These are phyloP conservation scores for Fragaria iinumae DNA, from an alignment of 306 rosid species.

Conservation along the genomic window DNA sequence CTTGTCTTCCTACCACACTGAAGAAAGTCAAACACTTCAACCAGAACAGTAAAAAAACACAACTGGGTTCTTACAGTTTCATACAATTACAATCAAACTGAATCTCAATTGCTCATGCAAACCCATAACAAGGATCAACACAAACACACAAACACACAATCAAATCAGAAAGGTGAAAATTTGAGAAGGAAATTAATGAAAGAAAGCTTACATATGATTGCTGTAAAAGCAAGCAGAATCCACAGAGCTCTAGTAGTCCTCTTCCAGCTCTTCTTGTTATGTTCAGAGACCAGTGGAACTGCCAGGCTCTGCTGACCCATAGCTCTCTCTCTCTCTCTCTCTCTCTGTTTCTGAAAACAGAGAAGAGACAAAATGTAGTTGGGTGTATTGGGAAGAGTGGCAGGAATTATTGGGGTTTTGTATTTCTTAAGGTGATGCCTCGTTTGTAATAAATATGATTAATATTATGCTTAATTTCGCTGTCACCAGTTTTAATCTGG, in stretches of 20 bases:
- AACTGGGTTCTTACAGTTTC: background rate
- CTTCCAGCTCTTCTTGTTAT: conserved; percentile 14
- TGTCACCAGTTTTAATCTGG: background rate
- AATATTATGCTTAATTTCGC: background rate
- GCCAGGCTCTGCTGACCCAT: conserved; percentile 30
- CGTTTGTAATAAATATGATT: background rate
- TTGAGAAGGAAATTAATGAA: background rate
- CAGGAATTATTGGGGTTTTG: background rate
- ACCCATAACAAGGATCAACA: background rate
- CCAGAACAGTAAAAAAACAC: background rate
- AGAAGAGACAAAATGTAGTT: background rate
- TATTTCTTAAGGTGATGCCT: background rate
- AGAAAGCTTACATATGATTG: conserved; percentile 33
- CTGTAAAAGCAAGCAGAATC: conserved; percentile 28
- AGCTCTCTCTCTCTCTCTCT: background rate
- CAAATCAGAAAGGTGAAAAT: background rate
- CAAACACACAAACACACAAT: background rate
- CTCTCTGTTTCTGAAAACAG: background rate
- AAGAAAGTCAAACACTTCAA: background rate
- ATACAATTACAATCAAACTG: background rate
- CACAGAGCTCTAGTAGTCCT: conserved; percentile 17
- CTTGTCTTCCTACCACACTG: background rate
- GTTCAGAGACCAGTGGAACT: conserved; percentile 33
- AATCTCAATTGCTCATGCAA: background rate
- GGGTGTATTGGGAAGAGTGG: background rate